Evolutionary conservation across 1,284 basidiomycete genomes (phyloP).

Genomic region (Microbotryum saponariae): DNA sequence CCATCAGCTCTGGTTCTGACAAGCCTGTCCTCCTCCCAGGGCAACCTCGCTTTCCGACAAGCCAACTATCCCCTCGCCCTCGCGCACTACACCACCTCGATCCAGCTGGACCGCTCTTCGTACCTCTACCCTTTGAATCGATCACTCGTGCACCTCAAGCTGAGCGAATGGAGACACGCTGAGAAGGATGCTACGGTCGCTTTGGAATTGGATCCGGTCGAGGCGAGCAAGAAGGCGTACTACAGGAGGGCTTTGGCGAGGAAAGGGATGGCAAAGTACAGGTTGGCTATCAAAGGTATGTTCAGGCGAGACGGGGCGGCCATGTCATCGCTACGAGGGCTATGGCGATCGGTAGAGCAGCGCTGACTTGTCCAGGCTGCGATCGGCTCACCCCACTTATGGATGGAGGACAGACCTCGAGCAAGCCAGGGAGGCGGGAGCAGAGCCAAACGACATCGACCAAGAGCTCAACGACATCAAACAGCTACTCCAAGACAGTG

Average conservation of each 20-base stretch:
- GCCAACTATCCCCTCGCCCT: conserved; percentile 51
- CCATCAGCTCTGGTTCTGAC: no score
- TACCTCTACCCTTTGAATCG: conserved; percentile 66
- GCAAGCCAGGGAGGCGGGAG: no score
- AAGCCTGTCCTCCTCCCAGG: conserved; percentile 42
- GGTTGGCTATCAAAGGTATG: conserved; percentile 55
- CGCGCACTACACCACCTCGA: conserved; percentile 65
- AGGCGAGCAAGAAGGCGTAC: conserved; percentile 57
- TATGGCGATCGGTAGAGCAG: conserved; percentile 52
- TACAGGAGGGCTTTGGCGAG: conserved; percentile 65
- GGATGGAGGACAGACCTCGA: no score
- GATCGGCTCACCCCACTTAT: no score
- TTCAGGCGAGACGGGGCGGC: conserved; percentile 46
- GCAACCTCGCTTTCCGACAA: conserved; percentile 54
- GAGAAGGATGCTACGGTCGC: conserved; percentile 35
- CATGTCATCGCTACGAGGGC: conserved; percentile 49
- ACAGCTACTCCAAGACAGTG: no score
- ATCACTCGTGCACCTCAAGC: conserved; percentile 71
- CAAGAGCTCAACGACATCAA: no score
- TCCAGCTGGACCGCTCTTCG: conserved; percentile 56
- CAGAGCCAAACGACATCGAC: no score
- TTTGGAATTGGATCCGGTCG: conserved; percentile 15
- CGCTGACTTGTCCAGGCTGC: conserved; percentile 42
- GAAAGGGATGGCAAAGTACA: conserved; percentile 48
- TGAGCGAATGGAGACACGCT: conserved; percentile 45